Evolutionary conservation across 768 basidiomycete species (phyloP), one percentile per base, ranked within the genome.

Genomic region (Suillus hirtellus): DNA sequence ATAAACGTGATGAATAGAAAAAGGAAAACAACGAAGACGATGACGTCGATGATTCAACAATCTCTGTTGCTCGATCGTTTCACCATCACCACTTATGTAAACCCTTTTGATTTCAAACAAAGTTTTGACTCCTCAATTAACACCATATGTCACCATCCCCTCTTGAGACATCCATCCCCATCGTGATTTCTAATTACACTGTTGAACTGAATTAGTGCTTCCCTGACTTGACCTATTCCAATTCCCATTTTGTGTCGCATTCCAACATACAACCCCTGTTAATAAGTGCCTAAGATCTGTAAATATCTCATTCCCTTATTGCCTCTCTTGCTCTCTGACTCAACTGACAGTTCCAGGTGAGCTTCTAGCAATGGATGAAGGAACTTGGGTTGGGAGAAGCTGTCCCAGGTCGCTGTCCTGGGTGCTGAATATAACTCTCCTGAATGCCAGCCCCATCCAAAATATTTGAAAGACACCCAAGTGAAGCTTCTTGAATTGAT

Each of bases 371-470:
- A 24, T 24, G 21, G 12, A 12, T 1, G 55, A 40, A 56, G 34
- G 50, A 52, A 9, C 50, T 52, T 52, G 50, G 50, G 50, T 52
- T 52, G 50, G 50, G 50, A 54, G 15, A 40, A 56, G 55, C 55
- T 56, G 38, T 27, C 38, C 9, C 21, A 24, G 17, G 38, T 56
- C 3, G 38, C 55, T 40, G 5, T 56, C 15, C 9, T 1, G 15
- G 55, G 21, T 3, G 55, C 55, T 11, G 14, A 40, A 24, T 56
- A 27, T 56, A 24, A 56, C 10, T 56, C 55, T 0, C 38, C 21
- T 17, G 55, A 56, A 56, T 17, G 38, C 24, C 24, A 56, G 10
- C 55, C 38, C 15, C 38, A 27, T 27, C 24, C 38, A 0, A 56
- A 56, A 27, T 56, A 38, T 27, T 40, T 56, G 24, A 1, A 37